phyloP scores from a whole-genome alignment of 1,284 basidiomycete genomes.

The Lentinula novae-zelandiae region DNA sequence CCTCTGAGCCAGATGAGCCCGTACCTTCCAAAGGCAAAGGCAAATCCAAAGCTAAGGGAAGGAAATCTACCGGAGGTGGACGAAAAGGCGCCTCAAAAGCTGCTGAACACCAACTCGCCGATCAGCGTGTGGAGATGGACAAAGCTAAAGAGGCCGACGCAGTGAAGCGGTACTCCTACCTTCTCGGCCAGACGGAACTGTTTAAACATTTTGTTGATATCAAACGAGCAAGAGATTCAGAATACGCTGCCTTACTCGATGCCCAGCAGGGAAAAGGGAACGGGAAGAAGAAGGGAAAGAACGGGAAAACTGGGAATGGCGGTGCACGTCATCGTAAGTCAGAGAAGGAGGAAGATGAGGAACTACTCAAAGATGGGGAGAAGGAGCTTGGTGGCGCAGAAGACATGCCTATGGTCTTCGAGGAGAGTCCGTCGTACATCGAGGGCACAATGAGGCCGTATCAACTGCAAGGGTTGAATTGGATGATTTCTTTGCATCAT shows the following conservation, averaged over 20 bases:
- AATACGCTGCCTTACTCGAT: slow-evolving; percentile 89
- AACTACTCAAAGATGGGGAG: slow-evolving; percentile 85
- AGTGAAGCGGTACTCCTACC: slow-evolving; percentile 92
- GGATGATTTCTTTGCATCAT: slow-evolving; percentile 93
- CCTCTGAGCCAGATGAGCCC: slow-evolving; percentile 39
- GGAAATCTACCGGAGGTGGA: slow-evolving; percentile 22
- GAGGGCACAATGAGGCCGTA: slow-evolving; percentile 91
- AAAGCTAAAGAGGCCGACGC: slow-evolving; percentile 88
- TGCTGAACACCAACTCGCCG: slow-evolving; percentile 64
- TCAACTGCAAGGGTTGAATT: slow-evolving; percentile 95
- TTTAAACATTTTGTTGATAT: slow-evolving; percentile 97
- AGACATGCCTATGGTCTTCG: slow-evolving; percentile 88
- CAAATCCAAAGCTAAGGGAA: slow-evolving; percentile 20
- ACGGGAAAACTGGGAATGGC: slow-evolving; percentile 52
- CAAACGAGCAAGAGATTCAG: slow-evolving; percentile 91
- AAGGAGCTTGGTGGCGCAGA: slow-evolving; percentile 69
- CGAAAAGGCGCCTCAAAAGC: slow-evolving; percentile 34
- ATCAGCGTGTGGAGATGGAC: slow-evolving; percentile 75
- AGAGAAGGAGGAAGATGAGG: slow-evolving; percentile 98
- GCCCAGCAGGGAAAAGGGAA: slow-evolving; percentile 73
- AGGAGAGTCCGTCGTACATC: slow-evolving; percentile 87
- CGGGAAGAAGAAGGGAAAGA: slow-evolving; percentile 43
- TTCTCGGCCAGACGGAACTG: slow-evolving; percentile 92
- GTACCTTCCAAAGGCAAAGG: slow-evolving; percentile 14
- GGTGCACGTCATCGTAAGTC: slow-evolving; percentile 75